Base-by-base conservation (phyloP, 1,284 basidiomycete species). In the Moesziomyces antarcticus region DNA sequence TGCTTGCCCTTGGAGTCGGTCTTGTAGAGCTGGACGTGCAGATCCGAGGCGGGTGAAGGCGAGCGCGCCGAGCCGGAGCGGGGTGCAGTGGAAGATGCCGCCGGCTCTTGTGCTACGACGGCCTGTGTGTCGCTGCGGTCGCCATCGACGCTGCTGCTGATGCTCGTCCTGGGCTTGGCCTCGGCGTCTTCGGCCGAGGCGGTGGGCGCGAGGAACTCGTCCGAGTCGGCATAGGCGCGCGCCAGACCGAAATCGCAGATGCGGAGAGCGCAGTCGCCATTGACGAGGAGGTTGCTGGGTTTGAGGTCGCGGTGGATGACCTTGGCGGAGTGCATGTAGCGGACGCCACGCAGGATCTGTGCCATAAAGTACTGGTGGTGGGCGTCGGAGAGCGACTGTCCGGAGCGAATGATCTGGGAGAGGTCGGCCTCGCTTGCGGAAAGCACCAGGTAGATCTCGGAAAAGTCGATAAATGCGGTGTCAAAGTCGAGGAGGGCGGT, bases 161-260 rank as follows among this genome's bases (percentile, higher is more conserved):
- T 58, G 53, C 52, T 62, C 18, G 51, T 47, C 30, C 50, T 54
- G 22, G 54, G 44, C 40, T 46, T 57, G 25, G 56, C 18, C 27
- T 67, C 50, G 46, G 43, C 27, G 3, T 62, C 58, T 18, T 72
- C 59, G n/a, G 22, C 62, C 43, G 51, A 48, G 10, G 56, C 37
- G 16, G 60, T 56, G 25, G 61, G 52, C 3, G 67, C 56, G 13
- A 47, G 41, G 54, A 53, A 63, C 14, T 67, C 33, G 50, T 63
- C 57, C 24, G 61, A 41, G 40, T 75, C 56, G 24, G 73, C 73
- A 20, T 66, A 82, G 16, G 80, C 80, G 3, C 82, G 68, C 5
- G 82, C 81, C 35, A 84, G 69, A 21, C 82, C 82, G 53, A 83
- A 77, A 59, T 84, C 82, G 62, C 82, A 84, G 47, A 84, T 59